Conservation (phyloP, 2,329 filamentous ascomycete species). For the Cryphonectria parasitica region DNA sequence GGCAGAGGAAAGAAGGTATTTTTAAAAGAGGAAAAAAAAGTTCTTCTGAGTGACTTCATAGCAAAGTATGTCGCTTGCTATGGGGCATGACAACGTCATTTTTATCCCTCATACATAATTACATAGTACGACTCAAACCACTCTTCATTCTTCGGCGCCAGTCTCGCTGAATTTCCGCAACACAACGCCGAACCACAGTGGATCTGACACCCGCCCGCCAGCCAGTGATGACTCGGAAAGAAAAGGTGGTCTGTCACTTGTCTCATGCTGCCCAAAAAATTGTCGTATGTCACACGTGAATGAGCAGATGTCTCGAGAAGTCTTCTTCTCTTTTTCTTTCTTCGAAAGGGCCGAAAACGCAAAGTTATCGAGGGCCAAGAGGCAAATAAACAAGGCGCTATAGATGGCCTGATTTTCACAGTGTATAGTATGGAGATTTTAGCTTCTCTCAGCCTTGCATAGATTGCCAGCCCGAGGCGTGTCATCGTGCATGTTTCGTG, state of each 20-base stretch:
- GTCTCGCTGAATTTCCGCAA: conserved; percentile 26
- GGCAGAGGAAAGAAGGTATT: conserved; percentile 3
- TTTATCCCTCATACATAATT: conserved; percentile 26
- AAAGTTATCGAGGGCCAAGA: neutral
- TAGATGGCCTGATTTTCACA: conserved; percentile 5
- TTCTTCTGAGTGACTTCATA: conserved; percentile 18
- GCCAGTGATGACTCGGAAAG: conserved; percentile 7
- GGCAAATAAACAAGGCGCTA: neutral
- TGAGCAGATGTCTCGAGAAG: conserved; percentile 1
- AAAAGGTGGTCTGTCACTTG: neutral
- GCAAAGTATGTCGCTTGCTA: neutral
- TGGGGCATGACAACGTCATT: conserved; percentile 20
- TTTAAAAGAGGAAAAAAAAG: neutral
- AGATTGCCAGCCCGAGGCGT: neutral
- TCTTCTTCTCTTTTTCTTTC: neutral
- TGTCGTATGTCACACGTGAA: conserved; percentile 20
- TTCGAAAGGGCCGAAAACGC: neutral
- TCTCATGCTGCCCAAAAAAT: conserved; percentile 14
- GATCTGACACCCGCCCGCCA: neutral
- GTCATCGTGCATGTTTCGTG: neutral
- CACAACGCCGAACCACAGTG: conserved; percentile 10
- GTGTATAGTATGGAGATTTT: neutral
- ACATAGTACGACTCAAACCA: conserved; percentile 8
- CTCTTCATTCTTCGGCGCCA: conserved; percentile 8
- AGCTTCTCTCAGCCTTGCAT: conserved; percentile 3